These are phyloP conservation scores for Microascus cirrosus DNA, from an alignment of 2,329 filamentous ascomycete genomes.

Conservation along the genomic window DNA sequence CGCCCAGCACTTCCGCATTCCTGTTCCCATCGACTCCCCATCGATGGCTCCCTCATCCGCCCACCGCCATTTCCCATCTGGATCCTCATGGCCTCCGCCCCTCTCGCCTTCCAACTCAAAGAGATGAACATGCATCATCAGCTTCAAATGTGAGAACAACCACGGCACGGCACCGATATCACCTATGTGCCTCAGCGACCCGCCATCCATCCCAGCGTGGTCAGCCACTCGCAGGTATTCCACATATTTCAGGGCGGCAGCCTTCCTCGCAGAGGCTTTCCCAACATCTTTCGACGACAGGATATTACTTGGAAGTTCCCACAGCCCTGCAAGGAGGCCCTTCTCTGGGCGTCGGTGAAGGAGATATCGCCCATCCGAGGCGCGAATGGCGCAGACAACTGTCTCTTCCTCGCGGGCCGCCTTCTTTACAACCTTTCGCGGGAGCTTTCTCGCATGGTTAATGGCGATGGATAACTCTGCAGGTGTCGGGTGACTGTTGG, in stretches of 20 bases:
- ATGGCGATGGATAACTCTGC: conserved; percentile 9
- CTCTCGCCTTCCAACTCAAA: conserved; percentile 22
- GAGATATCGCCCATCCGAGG: conserved; percentile 29
- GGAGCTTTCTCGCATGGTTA: conserved; percentile 37
- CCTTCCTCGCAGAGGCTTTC: conserved; percentile 17
- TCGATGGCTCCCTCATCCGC: conserved; percentile 28
- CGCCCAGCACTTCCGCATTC: conserved; percentile 47
- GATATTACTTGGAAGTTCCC: conserved; percentile 41
- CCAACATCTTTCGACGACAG: conserved; percentile 15
- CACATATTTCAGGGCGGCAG: conserved; percentile 23
- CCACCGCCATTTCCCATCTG: conserved; percentile 18
- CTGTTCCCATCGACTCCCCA: conserved; percentile 43
- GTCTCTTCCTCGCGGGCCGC: conserved; percentile 39
- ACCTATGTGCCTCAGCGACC: conserved; percentile 17
- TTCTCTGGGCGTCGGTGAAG: conserved; percentile 39
- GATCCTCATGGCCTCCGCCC: conserved; percentile 1
- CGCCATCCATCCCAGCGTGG: conserved; percentile 3
- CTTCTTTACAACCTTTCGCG: conserved; percentile 39
- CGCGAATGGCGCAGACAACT: conserved; percentile 38
- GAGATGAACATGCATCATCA: conserved; percentile 46
- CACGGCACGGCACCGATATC: conserved; percentile 43
- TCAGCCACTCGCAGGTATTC: conserved; percentile 13
- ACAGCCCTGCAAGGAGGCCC: conserved; percentile 41
- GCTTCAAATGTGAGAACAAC: conserved; percentile 44
- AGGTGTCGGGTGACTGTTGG: not conserved